Evolutionary conservation across 1,139 yeast genomes (phyloP).

Genomic region (Pichia sp.): DNA sequence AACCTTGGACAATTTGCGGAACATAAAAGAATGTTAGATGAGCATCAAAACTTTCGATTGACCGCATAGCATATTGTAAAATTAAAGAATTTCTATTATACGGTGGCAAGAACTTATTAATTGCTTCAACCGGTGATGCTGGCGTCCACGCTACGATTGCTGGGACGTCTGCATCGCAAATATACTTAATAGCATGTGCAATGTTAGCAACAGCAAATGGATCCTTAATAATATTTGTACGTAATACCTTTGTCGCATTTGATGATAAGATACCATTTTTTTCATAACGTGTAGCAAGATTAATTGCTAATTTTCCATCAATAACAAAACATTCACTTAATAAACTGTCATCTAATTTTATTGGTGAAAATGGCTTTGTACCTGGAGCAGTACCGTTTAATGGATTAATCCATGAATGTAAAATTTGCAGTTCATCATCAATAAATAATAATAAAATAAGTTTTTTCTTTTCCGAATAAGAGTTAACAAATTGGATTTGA

Average conservation of each 20-base stretch:
- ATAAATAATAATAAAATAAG: slow-evolving; percentile 54
- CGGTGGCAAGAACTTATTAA: slow-evolving; percentile 76
- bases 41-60: slow-evolving; percentile 83
- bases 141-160: slow-evolving; percentile 70
- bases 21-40: slow-evolving; percentile 91
- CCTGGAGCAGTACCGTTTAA: slow-evolving; percentile 39
- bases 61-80: slow-evolving; percentile 84
- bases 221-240: slow-evolving; percentile 28
- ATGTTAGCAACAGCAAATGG: slow-evolving; percentile 60
- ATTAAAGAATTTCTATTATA: slow-evolving; percentile 61
- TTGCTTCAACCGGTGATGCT: slow-evolving; percentile 78
- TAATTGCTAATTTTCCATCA: slow-evolving; percentile 70
- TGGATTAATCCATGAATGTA: slow-evolving; percentile 78
- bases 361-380: slow-evolving; percentile 25
- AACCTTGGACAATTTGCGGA: slow-evolving; percentile 92
- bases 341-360: slow-evolving; percentile 34
- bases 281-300: slow-evolving; percentile 57
- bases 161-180: slow-evolving; percentile 38
- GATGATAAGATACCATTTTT: slow-evolving; percentile 12
- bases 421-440: slow-evolving; percentile 66
- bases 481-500: slow-evolving; percentile 3
- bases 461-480: slow-evolving; percentile 36
- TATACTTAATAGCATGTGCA: slow-evolving; percentile 60
- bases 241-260: slow-evolving; percentile 15
- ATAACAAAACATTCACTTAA: slow-evolving; percentile 53